Evolutionary conservation across 1,139 yeast species (phyloP), one percentile per base, ranked within the genome.

Genomic region (Nakaseomyces nivariensis): DNA sequence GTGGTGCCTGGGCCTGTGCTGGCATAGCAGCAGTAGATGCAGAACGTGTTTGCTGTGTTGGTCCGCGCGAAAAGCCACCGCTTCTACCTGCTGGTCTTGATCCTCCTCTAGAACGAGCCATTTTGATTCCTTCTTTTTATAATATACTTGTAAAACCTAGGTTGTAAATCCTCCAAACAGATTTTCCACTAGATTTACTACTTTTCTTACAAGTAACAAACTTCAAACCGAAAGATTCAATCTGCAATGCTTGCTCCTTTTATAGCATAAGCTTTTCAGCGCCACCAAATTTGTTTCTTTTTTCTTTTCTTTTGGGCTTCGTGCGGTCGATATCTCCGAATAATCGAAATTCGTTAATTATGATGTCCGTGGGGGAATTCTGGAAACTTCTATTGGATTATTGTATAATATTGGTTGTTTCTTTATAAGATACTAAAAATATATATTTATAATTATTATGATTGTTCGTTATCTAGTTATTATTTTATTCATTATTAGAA

Each of bases 11-110:
- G 17, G 44, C 43, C 22, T 38, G 42, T 24, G 75, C 75, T 26
- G 72, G 71, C 45, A 85, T 82, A 51, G 92, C 79, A 64, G 85
- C 82, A 48, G 94, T 82, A 64, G 82, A 82, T 29, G 92, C 85
- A 34, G 85, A 76, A 73, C 94, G 81, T 52, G 79, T 71, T 67
- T 82, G 90, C 46, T 73, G 67, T 67, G 79, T 75, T 54, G 71
- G 64, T 56, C 81, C 75, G 53, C 49, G 45, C 6, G 52, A 43
- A 32, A 47, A 37, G 10, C 46, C 48, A 45, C 50, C 40, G 53
- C 53, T 44, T 32, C 46, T 48, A 22, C 48, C 48, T 50, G 37
- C 80, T 47, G 74, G 64, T 61, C 72, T 68, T 56, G 78, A 74
- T 48, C 72, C 68, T 54, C 78, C 72, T 67, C 77, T 66, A 52